These are phyloP conservation scores for Microbotryum saponariae DNA, from an alignment of 1,284 basidiomycete species.

Conservation along the genomic window DNA sequence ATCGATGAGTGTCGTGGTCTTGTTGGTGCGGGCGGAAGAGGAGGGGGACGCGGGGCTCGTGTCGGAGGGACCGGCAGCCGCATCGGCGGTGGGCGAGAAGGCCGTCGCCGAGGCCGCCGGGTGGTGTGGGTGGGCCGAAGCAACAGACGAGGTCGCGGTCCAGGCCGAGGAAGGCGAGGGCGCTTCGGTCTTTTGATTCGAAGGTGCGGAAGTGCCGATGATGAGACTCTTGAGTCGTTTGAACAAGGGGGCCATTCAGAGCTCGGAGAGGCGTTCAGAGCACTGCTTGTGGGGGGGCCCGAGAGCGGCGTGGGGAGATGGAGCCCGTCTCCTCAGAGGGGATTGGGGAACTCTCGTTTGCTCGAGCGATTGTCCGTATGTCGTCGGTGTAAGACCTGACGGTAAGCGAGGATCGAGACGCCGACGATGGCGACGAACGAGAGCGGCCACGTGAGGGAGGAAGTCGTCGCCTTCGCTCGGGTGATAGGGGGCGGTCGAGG, in stretches of 20 bases:
- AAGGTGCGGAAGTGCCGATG: not conserved
- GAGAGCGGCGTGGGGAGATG: not conserved
- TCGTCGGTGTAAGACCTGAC: slow-evolving; percentile 11
- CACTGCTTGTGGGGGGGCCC: not conserved
- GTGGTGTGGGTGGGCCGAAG: not conserved
- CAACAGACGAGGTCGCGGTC: not conserved
- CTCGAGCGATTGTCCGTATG: slow-evolving; percentile 1
- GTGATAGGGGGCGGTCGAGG: too few relatives aligned
- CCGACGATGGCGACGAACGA: slow-evolving; percentile 20
- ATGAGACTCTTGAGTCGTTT: not conserved
- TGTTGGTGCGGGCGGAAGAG: too few relatives aligned
- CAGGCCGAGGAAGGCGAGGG: not conserved
- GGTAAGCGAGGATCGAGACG: slow-evolving; percentile 11
- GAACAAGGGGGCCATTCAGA: not conserved
- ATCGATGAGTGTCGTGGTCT: too few relatives aligned
- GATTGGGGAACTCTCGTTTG: slow-evolving; percentile 16
- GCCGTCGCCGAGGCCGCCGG: too few relatives aligned
- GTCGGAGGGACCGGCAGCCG: too few relatives aligned
- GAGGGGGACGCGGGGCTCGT: too few relatives aligned
- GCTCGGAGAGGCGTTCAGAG: not conserved
- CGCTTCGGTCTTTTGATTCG: not conserved
- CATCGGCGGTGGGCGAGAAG: too few relatives aligned
- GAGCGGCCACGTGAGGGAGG: slow-evolving; percentile 6
- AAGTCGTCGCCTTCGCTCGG: too few relatives aligned
- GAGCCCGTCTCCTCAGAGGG: not conserved